Conservation (phyloP, 305 asterid species). For the Caryopteris hybrid region DNA sequence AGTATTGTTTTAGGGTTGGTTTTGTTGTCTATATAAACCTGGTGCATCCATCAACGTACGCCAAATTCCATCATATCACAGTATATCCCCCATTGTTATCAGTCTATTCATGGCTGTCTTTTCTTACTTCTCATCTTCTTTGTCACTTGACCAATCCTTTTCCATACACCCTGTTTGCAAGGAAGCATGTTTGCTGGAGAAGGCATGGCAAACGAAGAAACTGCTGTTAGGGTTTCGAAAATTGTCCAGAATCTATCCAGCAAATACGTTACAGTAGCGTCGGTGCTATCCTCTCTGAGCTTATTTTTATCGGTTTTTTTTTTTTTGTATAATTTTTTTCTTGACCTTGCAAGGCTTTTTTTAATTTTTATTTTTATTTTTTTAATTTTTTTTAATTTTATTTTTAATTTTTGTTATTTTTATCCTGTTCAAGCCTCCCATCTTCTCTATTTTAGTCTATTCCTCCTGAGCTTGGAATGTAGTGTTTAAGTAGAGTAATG, state of each 20-base stretch:
- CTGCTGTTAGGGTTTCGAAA: not conserved
- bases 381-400: fast-evolving
- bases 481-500: not conserved
- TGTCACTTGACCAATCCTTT: not conserved
- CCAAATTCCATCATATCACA: conserved; percentile 31
- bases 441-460: conserved; percentile 22
- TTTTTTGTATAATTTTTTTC: conserved; percentile 19
- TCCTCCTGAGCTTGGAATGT: conserved; percentile 69
- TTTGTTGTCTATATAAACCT: conserved; percentile 43
- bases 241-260: not conserved
- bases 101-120: conserved; percentile 24
- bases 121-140: conserved; percentile 23
- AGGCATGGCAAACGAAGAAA: too few species aligned
- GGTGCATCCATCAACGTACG: conserved; percentile 10
- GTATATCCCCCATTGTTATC: not conserved
- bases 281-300: conserved; percentile 65
- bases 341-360: conserved; percentile 86
- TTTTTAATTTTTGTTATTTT: not conserved
- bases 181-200: not conserved
- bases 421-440: conserved; percentile 44
- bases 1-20: not conserved
- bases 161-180: not conserved
- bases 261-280: fast-evolving
- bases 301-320: not conserved
- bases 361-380: not conserved